Percentiles rank a stretch among this genome's conserved stretches.
These are phyloP conservation scores for Leptographium galeiforme DNA, from an alignment of 2,329 filamentous ascomycete species.

Conservation along the genomic window DNA sequence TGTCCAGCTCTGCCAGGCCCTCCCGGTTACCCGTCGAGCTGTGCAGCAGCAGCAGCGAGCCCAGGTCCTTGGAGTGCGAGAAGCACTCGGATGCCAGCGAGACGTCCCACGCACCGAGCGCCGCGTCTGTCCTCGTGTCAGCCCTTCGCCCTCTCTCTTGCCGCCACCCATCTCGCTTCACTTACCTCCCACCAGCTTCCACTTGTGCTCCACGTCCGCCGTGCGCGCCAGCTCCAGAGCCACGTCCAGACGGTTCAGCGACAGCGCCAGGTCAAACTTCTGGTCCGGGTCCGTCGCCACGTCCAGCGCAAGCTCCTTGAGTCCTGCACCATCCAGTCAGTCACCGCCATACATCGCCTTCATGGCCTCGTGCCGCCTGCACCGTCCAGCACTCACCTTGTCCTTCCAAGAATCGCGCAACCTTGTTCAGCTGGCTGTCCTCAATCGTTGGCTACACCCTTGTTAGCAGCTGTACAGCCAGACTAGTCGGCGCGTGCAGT, in stretches of 20 bases:
- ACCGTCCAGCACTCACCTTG: too few relatives aligned
- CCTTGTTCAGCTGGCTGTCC: conserved; percentile 92
- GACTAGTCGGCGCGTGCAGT: neutral
- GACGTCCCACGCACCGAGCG: conserved; percentile 76
- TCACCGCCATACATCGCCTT: too few relatives aligned
- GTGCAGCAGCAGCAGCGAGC: conserved; percentile 77
- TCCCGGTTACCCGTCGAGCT: conserved; percentile 69
- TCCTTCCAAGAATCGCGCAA: conserved; percentile 87
- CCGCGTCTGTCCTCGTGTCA: conserved; percentile 45
- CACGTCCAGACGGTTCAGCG: conserved; percentile 70
- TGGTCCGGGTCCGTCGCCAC: conserved; percentile 92
- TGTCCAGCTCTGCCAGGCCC: conserved; percentile 59
- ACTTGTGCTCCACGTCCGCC: conserved; percentile 88
- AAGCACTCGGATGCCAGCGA: conserved; percentile 87
- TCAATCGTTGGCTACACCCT: conserved; percentile 52
- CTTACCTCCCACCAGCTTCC: conserved; percentile 72
- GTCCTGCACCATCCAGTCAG: too few relatives aligned
- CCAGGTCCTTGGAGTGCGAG: conserved; percentile 75
- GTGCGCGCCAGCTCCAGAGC: conserved; percentile 72
- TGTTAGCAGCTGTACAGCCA: neutral
- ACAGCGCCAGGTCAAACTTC: conserved; percentile 84
- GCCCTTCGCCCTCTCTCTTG: neutral
- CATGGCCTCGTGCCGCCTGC: too few relatives aligned
- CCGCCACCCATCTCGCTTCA: neutral
- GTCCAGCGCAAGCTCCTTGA: conserved; percentile 83